Conservation (phyloP, 441 rosid genomes). For the Pelargonium fulgidum region DNA sequence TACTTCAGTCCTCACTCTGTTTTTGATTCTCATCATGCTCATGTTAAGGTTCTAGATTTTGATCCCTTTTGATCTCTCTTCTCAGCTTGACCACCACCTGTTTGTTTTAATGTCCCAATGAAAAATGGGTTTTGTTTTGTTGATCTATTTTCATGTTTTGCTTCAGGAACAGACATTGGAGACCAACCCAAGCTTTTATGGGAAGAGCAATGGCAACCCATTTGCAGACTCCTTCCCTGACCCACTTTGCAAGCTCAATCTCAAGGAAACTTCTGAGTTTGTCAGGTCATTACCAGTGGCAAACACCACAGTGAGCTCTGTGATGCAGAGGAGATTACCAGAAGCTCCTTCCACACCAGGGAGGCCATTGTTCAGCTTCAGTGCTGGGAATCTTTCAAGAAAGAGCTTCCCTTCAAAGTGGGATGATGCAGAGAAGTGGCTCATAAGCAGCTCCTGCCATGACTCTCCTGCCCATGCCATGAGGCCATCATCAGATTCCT, state of each 20-base stretch:
- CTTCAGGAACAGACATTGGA: conserved; percentile 39
- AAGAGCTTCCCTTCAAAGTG: conserved; percentile 71
- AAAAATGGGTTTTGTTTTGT: conserved; percentile 14
- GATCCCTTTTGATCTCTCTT: too few relatives aligned
- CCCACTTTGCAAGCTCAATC: conserved; percentile 66
- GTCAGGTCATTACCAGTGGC: conserved; percentile 50
- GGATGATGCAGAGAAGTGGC: conserved; percentile 95
- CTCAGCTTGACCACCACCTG: too few relatives aligned
- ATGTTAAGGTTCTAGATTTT: conserved; percentile 24
- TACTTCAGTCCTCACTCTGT: conserved; percentile 21
- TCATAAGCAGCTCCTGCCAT: conserved; percentile 28
- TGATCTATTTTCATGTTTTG: conserved; percentile 5
- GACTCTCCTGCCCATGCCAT: conserved; percentile 50
- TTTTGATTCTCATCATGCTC: conserved; percentile 10
- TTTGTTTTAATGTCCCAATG: neutral
- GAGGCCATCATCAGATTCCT: too few relatives aligned
- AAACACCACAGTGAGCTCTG: conserved; percentile 19
- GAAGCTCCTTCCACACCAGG: conserved; percentile 83
- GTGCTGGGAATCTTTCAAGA: conserved; percentile 13
- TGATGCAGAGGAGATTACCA: conserved; percentile 33
- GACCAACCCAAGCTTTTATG: conserved; percentile 32
- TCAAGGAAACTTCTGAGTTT: conserved; percentile 70
- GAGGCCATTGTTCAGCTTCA: conserved; percentile 72
- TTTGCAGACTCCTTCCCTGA: conserved; percentile 48
- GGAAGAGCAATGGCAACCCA: conserved; percentile 44